Conservation (phyloP, 768 basidiomycete genomes). For the Russula earlei region DNA sequence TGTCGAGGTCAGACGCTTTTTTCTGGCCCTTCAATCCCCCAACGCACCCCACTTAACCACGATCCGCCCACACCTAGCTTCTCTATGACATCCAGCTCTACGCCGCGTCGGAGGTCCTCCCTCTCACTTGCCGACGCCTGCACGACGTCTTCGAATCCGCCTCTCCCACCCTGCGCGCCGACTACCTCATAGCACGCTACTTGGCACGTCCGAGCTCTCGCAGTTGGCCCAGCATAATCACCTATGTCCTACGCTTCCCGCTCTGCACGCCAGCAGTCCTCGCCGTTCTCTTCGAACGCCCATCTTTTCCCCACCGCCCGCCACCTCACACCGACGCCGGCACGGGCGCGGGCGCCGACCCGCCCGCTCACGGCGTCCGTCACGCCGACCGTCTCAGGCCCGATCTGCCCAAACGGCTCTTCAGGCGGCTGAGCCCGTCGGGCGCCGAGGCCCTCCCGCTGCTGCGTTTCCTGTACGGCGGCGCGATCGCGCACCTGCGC, state of each 20-base stretch:
- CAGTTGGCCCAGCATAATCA: conserved; percentile 22
- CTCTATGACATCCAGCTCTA: conserved; percentile 69
- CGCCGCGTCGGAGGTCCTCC: conserved; percentile 56
- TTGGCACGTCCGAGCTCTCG: conserved; percentile 8
- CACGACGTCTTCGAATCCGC: conserved; percentile 45
- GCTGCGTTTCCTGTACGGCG: conserved; percentile 47
- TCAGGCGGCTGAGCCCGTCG: conserved; percentile 35
- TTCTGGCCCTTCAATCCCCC: neutral
- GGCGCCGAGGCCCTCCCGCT: conserved; percentile 53
- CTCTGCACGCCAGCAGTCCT: conserved; percentile 33
- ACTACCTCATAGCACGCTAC: conserved; percentile 45
- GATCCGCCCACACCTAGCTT: conserved; percentile 45
- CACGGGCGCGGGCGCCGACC: too few species aligned
- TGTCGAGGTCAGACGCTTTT: neutral
- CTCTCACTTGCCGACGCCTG: conserved; percentile 46
- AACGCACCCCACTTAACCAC: too few species aligned
- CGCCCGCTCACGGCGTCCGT: neutral
- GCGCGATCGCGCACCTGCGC: conserved; percentile 31
- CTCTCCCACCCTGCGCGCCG: conserved; percentile 50
- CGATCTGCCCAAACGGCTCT: conserved; percentile 59
- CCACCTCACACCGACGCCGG: neutral
- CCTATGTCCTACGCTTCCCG: conserved; percentile 50
- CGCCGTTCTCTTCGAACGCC: conserved; percentile 35
- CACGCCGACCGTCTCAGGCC: conserved; percentile 20
- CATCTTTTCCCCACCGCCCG: neutral